Evolutionary conservation across 305 asterid genomes (phyloP), one percentile per base, ranked within the genome.

Genomic region (Fraxinus xanthoxyloides): DNA sequence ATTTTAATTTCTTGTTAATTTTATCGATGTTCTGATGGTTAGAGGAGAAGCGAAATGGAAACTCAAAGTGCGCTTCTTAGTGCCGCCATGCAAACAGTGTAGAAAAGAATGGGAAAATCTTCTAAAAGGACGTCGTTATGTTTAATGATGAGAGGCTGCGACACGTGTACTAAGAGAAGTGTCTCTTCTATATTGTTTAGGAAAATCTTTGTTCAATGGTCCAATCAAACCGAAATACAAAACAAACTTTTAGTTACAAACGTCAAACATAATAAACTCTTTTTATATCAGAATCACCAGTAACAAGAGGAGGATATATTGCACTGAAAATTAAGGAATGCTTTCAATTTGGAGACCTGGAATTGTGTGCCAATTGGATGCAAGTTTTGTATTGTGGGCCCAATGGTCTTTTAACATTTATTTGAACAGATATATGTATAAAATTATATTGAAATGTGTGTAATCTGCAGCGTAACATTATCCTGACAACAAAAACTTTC

Each of bases 361-460:
- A 32, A 40, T 48, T 21, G 59, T 75, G 78, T 40, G 78, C 78
- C 78, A 36, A 36, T 23, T 28, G 19, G 61, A n/a, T 7, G 9
- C 61, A 23, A 38, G 23, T 40, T 75, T 75, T 51, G 30, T 13
- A 6, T 40, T 48, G 59, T 48, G 78, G 51, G 63, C 23, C 59
- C 31, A 74, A 74, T n/a, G 54, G 6, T 9, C 1, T 35, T 35
- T 2, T 35, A 74, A 74, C 54, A 31, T 26, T 32, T 17, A 35
- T 74, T 36, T 36, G 17, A 74, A 21, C 15, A 74, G 7, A 21
- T 35, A 34, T 19, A 73, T 34, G 12, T 73, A 73, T 73, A 73
- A 13, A 73, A 30, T 7, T 73, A 73, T 73, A 73, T 73, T 77
- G 90, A 77, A 77, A 85, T 77, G 89, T 77, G 89, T 87, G 89